phyloP scores from a whole-genome alignment of 306 rosid genomes.

The Fragaria vesca region DNA sequence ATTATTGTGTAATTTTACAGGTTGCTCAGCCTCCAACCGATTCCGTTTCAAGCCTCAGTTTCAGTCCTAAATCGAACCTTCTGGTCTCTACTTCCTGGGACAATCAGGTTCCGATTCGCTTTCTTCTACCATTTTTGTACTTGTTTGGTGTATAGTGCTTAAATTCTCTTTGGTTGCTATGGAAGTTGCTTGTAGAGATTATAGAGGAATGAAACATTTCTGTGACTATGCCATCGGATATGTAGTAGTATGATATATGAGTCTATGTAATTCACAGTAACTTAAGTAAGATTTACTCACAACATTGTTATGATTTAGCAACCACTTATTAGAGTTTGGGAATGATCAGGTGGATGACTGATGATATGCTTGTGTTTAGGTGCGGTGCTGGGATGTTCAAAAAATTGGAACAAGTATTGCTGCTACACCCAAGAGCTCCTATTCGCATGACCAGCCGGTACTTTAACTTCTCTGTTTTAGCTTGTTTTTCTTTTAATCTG shows the following conservation, averaged over 20 bases:
- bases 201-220: neutral
- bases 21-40: slow-evolving; percentile 78
- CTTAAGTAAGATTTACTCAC: neutral
- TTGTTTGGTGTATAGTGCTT: neutral
- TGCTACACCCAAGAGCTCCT: slow-evolving; percentile 70
- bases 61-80: slow-evolving; percentile 74
- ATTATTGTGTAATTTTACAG: slow-evolving; percentile 27
- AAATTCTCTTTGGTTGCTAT: neutral
- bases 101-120: slow-evolving; percentile 49
- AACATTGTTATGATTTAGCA: neutral
- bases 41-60: slow-evolving; percentile 64
- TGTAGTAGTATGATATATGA: neutral
- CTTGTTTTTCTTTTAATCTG: neutral
- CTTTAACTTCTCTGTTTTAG: neutral
- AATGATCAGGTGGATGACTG: neutral
- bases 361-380: slow-evolving; percentile 34
- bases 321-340: too few relatives aligned
- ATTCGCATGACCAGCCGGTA: slow-evolving; percentile 75
- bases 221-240: too few relatives aligned
- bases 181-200: neutral
- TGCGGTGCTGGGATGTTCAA: slow-evolving; percentile 76
- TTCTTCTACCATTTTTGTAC: neutral
- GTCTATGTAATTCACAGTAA: neutral
- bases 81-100: slow-evolving; percentile 87
- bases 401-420: slow-evolving; percentile 46